phyloP scores from a whole-genome alignment of 2,329 filamentous ascomycete genomes.

The Fusarium bulbicola region DNA sequence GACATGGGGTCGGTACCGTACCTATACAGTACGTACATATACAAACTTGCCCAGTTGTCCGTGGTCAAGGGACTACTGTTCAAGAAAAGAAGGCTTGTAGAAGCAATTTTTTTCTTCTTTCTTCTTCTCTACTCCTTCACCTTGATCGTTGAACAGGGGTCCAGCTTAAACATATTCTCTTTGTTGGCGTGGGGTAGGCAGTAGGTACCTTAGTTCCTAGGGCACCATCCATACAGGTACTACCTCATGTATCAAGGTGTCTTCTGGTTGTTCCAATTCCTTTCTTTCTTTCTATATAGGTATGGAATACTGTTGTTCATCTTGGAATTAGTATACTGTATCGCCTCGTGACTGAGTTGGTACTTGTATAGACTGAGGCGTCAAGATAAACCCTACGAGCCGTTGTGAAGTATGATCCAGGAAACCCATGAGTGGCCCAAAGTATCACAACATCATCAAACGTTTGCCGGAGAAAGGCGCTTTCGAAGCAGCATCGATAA shows the following conservation, averaged over 20 bases:
- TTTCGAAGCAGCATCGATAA: not conserved
- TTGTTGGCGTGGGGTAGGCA: not conserved
- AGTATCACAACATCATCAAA: not conserved
- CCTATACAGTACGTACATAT: not conserved
- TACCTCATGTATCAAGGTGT: not conserved
- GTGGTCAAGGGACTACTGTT: not conserved
- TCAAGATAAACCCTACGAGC: not conserved
- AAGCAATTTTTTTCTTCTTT: not conserved
- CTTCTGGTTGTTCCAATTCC: not conserved
- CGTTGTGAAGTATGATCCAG: not conserved
- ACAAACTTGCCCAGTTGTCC: not conserved
- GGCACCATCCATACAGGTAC: not conserved
- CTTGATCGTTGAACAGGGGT: constrained; percentile 1
- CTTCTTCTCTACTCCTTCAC: not conserved
- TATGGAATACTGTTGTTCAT: not conserved
- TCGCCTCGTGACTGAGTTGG: not conserved
- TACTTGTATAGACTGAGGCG: not conserved
- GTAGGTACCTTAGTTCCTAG: not conserved
- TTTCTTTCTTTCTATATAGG: not conserved
- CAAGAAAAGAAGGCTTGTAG: constrained; percentile 24
- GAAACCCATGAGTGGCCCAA: not conserved
- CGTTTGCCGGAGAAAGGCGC: not conserved
- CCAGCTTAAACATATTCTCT: not conserved
- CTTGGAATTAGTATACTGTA: not conserved
- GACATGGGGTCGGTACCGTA: constrained; percentile 8